Conservation (phyloP, 305 asterid species). For the Euphrasia arctica region DNA sequence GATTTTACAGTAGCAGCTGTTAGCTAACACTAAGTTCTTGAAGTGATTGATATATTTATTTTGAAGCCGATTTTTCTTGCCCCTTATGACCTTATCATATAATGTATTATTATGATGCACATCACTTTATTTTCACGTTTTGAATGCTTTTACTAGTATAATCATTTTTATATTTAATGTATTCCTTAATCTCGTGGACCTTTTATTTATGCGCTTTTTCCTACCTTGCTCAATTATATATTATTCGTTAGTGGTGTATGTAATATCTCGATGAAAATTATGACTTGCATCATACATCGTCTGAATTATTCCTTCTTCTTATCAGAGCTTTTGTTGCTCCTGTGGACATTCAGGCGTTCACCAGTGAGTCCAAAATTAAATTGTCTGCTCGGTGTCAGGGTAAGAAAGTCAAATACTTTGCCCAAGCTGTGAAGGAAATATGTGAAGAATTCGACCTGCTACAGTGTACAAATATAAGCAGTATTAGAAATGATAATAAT, state of each 20-base stretch:
- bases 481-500: slow-evolving; percentile 44
- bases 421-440: slow-evolving; percentile 82
- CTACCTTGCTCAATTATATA: slow-evolving; percentile 3
- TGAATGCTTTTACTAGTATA: slow-evolving; percentile 15
- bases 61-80: slow-evolving; percentile 2
- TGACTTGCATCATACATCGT: slow-evolving; percentile 14
- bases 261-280: slow-evolving; percentile 4
- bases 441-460: slow-evolving; percentile 70
- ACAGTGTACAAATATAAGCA: slow-evolving; percentile 43
- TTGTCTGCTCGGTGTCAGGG: slow-evolving; percentile 67
- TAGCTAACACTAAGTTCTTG: neutral
- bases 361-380: slow-evolving; percentile 63
- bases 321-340: slow-evolving; percentile 95
- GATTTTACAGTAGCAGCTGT: too few species aligned
- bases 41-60: slow-evolving; percentile 9
- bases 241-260: slow-evolving; percentile 17
- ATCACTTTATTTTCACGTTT: slow-evolving; percentile 6
- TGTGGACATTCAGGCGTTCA: slow-evolving; percentile 80
- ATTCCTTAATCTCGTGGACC: slow-evolving; percentile 5
- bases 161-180: slow-evolving; percentile 9
- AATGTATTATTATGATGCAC: slow-evolving; percentile 1
- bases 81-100: neutral
- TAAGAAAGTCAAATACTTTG: slow-evolving; percentile 59
- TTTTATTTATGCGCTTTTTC: slow-evolving; percentile 3
- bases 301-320: slow-evolving; percentile 31